Evolutionary conservation across 2,329 filamentous ascomycete genomes (phyloP), one percentile per base, ranked within the genome.

Genomic region (Aspergillus fumigatus): DNA sequence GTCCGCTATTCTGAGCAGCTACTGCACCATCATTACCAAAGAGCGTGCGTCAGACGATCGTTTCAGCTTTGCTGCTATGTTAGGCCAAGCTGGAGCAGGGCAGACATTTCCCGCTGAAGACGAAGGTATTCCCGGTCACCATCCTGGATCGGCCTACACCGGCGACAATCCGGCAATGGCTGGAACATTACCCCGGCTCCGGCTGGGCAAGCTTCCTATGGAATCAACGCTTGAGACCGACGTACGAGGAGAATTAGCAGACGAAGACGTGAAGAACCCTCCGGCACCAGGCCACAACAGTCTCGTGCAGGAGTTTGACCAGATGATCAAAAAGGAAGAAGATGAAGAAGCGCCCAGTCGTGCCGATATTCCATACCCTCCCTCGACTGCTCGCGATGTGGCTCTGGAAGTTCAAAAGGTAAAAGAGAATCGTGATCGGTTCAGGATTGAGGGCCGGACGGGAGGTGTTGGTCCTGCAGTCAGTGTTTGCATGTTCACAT

Each of bases 401-500:
- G 85, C 90, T 27, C 90, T 97, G 78, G 94, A 97, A 73, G 92
- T 97, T 66, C 90, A 94, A 68, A 94, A 93, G 70, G 86, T 97
- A 9, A 90, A 91, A 62, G 94, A 99, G 73, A 90, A 96, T 67
- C 86, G 94, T 23, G 93, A 97, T 67, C 84, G 93, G 19, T 96
- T 97, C 72, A 88, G 86, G 69, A 93, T 97, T 56, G 90, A 96
- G 58, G 85, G 87, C 21, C 85, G 89, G 35, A 93, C 89, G 11
- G 90, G 91, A 17, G 93, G 92, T 8, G 83, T 92, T 51, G 91
- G 92, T 14, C 85, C 91, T 54, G 87, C 87, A 26, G 82, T 97
- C 58, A 96, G 92, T 67, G 88, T 95, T 25, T 94, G 90, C 79
- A 97, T 97, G 89, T 97, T 95, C 72, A 99, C 94, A 0, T 96